Percentiles rank a stretch among this genome's conserved stretches.
phyloP scores from a whole-genome alignment of 345 rosid genomes.

The Lumnitzera racemosa region DNA sequence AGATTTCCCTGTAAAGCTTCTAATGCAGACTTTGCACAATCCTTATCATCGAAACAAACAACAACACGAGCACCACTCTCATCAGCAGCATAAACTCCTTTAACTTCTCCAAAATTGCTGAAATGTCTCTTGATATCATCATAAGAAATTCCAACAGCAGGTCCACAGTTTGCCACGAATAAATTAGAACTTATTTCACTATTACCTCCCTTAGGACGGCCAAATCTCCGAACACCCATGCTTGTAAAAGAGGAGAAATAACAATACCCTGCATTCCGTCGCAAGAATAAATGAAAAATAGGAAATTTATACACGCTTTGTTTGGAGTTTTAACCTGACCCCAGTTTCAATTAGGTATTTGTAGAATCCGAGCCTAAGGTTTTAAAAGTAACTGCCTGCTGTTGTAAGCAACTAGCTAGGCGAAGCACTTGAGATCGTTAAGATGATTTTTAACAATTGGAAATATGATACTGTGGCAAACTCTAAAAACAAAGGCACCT shows the following conservation, averaged over 20 bases:
- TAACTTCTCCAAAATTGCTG: conserved; percentile 52
- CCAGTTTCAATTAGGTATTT: too few species aligned
- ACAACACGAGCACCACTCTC: conserved; percentile 83
- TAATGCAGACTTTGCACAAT: conserved; percentile 56
- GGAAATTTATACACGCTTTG: too few species aligned
- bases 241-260: not conserved
- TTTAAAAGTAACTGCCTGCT: too few species aligned
- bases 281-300: not conserved
- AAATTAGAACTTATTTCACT: conserved; percentile 42
- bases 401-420: too few species aligned
- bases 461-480: too few species aligned
- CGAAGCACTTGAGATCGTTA: too few species aligned
- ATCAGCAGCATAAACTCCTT: conserved; percentile 74
- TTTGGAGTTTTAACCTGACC: too few species aligned
- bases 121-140: conserved; percentile 52
- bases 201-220: conserved; percentile 32
- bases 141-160: conserved; percentile 64
- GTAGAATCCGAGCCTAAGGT: too few species aligned
- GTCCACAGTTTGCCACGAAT: conserved; percentile 91
- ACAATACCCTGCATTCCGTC: not conserved
- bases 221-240: conserved; percentile 56
- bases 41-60: conserved; percentile 41
- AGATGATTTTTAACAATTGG: too few species aligned
- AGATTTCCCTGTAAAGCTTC: conserved; percentile 41
- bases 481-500: too few species aligned